phyloP scores from a whole-genome alignment of 2,329 filamentous ascomycete species.

The Pseudocercospora crystallina region DNA sequence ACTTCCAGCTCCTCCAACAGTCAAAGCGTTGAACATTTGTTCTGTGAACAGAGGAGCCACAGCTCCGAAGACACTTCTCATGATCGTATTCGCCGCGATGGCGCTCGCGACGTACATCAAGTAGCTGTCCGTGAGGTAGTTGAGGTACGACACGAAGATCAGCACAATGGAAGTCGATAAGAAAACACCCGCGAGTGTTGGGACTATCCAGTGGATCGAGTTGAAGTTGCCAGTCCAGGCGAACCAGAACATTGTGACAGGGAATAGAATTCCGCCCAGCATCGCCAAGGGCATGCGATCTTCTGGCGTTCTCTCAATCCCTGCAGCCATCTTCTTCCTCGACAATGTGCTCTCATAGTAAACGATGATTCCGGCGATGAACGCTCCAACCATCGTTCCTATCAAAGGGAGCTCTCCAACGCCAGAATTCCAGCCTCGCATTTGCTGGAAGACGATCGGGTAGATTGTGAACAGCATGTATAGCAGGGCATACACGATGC shows the following conservation, averaged over 20 bases:
- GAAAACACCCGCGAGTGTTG: conserved; percentile 45
- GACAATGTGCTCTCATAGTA: conserved; percentile 42
- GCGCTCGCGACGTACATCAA: conserved; percentile 37
- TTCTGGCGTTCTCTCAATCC: conserved; percentile 41
- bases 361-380: conserved; percentile 46
- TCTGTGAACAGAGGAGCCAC: conserved; percentile 33
- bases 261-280: conserved; percentile 35
- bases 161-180: conserved; percentile 43
- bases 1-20: conserved; percentile 32
- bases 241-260: conserved; percentile 36
- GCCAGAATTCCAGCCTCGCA: conserved; percentile 55
- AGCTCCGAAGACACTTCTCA: conserved; percentile 27
- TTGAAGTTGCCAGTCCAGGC: conserved; percentile 41
- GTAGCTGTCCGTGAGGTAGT: conserved; percentile 56
- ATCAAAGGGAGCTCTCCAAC: conserved; percentile 54
- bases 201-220: conserved; percentile 47
- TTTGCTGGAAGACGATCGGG: conserved; percentile 50
- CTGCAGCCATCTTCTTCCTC: conserved; percentile 39
- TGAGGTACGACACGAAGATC: conserved; percentile 55
- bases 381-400: conserved; percentile 50
- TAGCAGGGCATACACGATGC: conserved; percentile 53
- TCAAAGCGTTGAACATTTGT: conserved; percentile 34
- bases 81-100: conserved; percentile 28
- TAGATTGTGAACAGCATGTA: conserved; percentile 61
- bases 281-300: conserved; percentile 38